phyloP scores from a whole-genome alignment of 2,329 filamentous ascomycete genomes.

The Hypoxylon sp. region DNA sequence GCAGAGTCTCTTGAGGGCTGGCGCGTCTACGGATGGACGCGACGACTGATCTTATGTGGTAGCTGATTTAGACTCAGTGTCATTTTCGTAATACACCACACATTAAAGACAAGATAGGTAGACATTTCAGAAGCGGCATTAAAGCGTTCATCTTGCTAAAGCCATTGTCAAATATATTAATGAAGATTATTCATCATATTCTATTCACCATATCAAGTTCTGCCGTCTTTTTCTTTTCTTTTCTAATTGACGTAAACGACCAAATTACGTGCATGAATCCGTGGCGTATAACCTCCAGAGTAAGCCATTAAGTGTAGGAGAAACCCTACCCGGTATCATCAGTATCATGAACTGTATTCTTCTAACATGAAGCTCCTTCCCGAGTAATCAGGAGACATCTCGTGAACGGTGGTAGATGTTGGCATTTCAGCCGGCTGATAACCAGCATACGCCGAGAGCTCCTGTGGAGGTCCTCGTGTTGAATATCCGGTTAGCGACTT shows the following conservation, averaged over 20 bases:
- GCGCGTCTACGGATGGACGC: conserved; percentile 21
- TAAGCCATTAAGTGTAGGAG: background rate
- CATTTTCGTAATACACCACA: background rate
- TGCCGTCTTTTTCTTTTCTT: background rate
- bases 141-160: background rate
- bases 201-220: background rate
- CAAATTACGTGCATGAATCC: background rate
- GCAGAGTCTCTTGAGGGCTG: conserved; percentile 51
- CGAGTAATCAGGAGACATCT: conserved; percentile 22
- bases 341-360: conserved; percentile 1
- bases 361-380: background rate
- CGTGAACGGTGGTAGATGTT: conserved; percentile 15
- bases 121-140: background rate
- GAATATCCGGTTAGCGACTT: conserved; percentile 20
- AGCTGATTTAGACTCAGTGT: background rate
- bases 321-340: background rate
- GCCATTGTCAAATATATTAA: background rate
- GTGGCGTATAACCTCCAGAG: background rate
- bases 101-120: conserved; percentile 2
- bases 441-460: conserved; percentile 17
- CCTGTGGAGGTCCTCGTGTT: conserved; percentile 3
- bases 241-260: background rate
- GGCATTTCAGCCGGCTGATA: conserved; percentile 24
- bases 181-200: background rate
- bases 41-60: conserved; percentile 26